Base-by-base conservation (phyloP, 371 early-diverging fungal species). In the Rhizopus delemar region DNA sequence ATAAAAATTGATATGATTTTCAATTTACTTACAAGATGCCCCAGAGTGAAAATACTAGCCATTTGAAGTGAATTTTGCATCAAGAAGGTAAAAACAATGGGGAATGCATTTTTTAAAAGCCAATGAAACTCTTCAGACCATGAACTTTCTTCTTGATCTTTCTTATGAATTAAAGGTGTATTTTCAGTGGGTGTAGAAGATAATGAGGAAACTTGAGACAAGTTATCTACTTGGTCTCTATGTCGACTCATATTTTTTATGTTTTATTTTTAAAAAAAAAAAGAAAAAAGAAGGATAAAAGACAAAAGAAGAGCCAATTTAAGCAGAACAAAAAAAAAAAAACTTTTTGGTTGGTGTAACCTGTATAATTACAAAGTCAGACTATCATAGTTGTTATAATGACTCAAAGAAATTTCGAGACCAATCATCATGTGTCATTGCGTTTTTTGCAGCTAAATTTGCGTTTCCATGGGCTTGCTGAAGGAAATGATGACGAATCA, bases 61-160 rank as follows among this genome's bases (percentile, higher is more conserved):
- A 84, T 69, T 58, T 79, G 80, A 29, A 87, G 67, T 41, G 83
- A 81, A 65, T 82, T 83, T 53, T 85, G 86, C 41, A 87, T 70
- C 46, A 84, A 54, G 60, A 82, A 87, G 2, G 85, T 80, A 57
- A 78, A 50, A 2, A 81, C 67, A 33, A 84, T 73, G 0, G 87
- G 87, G 2, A 75, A 48, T 28, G 80, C 75, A 53, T 84, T 72
- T 48, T 58, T 56, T 29, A 77, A 41, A 41, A 87, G 55, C 74
- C 74, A 74, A 16, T 46, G n/a, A 34, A 66, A 66, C 52, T 70
- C 70, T 28, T 16, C 38, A 11, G 28, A 29, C 57, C 57, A 70
- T 8, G 49, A 48, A 9, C 51, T n/a, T 13, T 46, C 50, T 31
- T 43, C 43, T 48, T 60, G 56, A 6, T 55, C 65, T 9, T 36